phyloP scores from a whole-genome alignment of 768 basidiomycete species.

The Boletus rubroflammeus region DNA sequence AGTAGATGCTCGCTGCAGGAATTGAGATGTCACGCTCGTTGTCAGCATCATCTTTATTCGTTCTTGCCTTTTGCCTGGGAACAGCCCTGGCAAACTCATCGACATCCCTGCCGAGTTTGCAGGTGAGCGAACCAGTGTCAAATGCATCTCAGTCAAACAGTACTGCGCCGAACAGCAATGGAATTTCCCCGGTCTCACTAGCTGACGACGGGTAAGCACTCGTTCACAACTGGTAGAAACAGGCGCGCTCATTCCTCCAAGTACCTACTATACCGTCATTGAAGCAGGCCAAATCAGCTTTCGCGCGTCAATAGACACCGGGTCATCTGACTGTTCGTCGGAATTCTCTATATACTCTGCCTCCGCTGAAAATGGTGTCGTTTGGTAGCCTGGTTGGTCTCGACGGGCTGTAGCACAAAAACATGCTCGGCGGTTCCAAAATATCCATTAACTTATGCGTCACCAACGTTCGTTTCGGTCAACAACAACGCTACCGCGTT shows the following conservation, averaged over 20 bases:
- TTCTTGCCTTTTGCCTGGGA: constrained; percentile 11
- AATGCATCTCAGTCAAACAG: constrained; percentile 11
- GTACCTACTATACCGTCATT: constrained; percentile 67
- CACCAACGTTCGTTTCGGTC: constrained; percentile 59
- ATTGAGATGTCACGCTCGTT: constrained; percentile 20
- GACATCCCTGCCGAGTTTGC: constrained; percentile 12
- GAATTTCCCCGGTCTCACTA: constrained; percentile 43
- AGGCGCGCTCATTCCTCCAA: constrained; percentile 26
- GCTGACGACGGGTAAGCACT: constrained; percentile 49
- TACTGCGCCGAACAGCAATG: constrained; percentile 31
- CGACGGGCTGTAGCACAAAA: constrained; percentile 56
- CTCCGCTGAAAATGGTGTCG: background rate
- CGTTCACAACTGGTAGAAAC: constrained; percentile 19
- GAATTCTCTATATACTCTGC: background rate
- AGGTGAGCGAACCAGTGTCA: constrained; percentile 7
- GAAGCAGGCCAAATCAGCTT: constrained; percentile 60
- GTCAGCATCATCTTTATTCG: constrained; percentile 5
- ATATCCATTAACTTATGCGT: constrained; percentile 66
- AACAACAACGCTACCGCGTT: constrained; percentile 62
- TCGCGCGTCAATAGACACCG: constrained; percentile 72
- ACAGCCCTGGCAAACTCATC: constrained; percentile 4
- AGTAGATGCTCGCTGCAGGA: constrained; percentile 7
- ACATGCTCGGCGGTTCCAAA: constrained; percentile 58
- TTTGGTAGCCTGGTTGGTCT: constrained; percentile 64
- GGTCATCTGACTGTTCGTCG: constrained; percentile 40